These are phyloP conservation scores for Ceriops zippeliana DNA, from an alignment of 345 rosid genomes.

Conservation along the genomic window DNA sequence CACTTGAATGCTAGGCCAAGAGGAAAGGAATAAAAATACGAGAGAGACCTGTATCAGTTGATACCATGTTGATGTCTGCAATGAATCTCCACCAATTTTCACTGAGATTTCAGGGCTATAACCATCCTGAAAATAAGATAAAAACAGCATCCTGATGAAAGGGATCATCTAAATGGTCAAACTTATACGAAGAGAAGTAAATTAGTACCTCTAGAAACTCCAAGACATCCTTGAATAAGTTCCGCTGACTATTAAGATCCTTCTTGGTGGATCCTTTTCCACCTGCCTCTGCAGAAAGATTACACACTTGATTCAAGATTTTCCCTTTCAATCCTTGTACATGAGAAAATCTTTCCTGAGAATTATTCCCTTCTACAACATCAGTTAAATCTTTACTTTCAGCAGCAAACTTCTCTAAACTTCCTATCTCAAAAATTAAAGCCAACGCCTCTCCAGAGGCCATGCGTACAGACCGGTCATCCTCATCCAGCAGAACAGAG, in stretches of 20 bases:
- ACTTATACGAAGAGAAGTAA: neutral
- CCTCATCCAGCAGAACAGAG: constrained; percentile 69
- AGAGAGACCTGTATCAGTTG: constrained; percentile 60
- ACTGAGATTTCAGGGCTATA: constrained; percentile 53
- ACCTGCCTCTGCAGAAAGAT: constrained; percentile 81
- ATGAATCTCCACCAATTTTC: constrained; percentile 68
- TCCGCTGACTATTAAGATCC: constrained; percentile 81
- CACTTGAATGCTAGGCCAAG: constrained; percentile 1
- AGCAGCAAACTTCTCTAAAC: constrained; percentile 58
- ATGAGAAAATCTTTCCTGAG: constrained; percentile 37
- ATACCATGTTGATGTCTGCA: constrained; percentile 67
- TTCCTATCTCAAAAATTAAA: constrained; percentile 48
- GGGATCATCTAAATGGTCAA: neutral
- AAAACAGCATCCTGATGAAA: constrained; percentile 8
- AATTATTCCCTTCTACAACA: constrained; percentile 44
- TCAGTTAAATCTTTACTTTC: constrained; percentile 38
- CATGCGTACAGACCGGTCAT: constrained; percentile 83
- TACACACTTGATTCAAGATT: constrained; percentile 62
- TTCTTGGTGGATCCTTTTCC: constrained; percentile 94
- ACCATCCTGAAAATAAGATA: constrained; percentile 45
- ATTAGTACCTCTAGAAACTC: constrained; percentile 70
- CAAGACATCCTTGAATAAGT: constrained; percentile 70
- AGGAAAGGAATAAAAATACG: neutral
- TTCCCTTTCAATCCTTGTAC: constrained; percentile 67
- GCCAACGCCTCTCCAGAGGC: constrained; percentile 96